Evolutionary conservation across 176 grass and related monocot genomes (phyloP).

Genomic region (Tillandsia leiboldiana): DNA sequence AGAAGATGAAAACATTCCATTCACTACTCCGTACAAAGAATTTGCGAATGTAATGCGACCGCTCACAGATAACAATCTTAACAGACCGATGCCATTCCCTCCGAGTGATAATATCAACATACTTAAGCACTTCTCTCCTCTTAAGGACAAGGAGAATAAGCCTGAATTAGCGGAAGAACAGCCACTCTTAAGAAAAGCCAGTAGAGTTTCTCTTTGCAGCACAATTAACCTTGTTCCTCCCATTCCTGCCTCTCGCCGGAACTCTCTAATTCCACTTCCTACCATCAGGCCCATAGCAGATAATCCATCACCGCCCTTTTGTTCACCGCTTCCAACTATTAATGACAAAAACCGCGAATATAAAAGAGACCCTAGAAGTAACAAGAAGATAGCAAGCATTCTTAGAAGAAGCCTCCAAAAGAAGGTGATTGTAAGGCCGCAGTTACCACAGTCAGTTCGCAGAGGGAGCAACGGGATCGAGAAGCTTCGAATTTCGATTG

Average conservation of each 20-base stretch:
- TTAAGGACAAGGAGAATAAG: constrained; percentile 74
- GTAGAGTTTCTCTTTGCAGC: constrained; percentile 44
- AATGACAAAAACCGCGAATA: constrained; percentile 13
- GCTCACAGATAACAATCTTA: constrained; percentile 37
- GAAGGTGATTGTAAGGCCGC: constrained; percentile 71
- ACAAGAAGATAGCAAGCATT: constrained; percentile 64
- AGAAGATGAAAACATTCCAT: constrained; percentile 25
- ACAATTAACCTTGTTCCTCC: constrained; percentile 17
- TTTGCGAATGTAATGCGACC: constrained; percentile 19
- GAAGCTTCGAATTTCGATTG: constrained; percentile 10
- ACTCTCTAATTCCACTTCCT: constrained; percentile 44
- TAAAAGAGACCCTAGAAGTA: constrained; percentile 20
- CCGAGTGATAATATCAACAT: constrained; percentile 13
- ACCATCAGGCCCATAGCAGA: constrained; percentile 20
- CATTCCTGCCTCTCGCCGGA: constrained; percentile 20
- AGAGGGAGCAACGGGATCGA: constrained; percentile 22
- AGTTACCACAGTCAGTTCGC: constrained; percentile 28
- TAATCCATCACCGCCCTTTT: constrained; percentile 17
- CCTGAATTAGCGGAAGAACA: constrained; percentile 26
- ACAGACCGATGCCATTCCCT: constrained; percentile 18
- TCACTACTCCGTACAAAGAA: constrained; percentile 28
- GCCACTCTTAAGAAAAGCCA: constrained; percentile 14
- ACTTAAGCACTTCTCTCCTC: constrained; percentile 43
- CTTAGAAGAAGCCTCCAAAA: constrained; percentile 86
- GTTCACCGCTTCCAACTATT: constrained; percentile 1